phyloP scores from a whole-genome alignment of 2,329 filamentous ascomycete genomes.

The Eutypa lata region DNA sequence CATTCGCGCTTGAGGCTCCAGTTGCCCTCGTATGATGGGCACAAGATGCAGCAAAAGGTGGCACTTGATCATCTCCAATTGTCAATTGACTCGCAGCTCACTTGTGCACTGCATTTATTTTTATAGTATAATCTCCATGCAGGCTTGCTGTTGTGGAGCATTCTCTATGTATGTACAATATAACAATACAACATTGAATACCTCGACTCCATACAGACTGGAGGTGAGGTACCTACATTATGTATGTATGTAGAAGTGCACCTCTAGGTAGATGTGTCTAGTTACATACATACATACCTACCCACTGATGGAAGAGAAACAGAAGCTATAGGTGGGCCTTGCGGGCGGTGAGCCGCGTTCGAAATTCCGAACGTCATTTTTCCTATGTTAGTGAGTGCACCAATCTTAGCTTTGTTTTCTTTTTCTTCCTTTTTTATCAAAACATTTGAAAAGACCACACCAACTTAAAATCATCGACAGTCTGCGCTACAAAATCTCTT shows the following conservation, averaged over 20 bases:
- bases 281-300: background rate
- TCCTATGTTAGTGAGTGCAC: slow-evolving; percentile 6
- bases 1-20: too few relatives aligned
- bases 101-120: too few relatives aligned
- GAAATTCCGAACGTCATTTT: slow-evolving; percentile 14
- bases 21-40: too few relatives aligned
- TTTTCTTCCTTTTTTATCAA: slow-evolving; percentile 27
- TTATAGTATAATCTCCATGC: too few relatives aligned
- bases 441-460: slow-evolving; percentile 41
- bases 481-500: slow-evolving; percentile 17
- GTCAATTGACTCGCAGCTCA: too few relatives aligned
- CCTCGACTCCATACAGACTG: background rate
- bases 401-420: slow-evolving; percentile 14
- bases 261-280: background rate
- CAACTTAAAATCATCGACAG: slow-evolving; percentile 40
- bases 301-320: background rate
- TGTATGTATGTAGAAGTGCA: background rate
- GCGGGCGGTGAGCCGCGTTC: slow-evolving; percentile 4
- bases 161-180: too few relatives aligned
- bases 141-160: too few relatives aligned
- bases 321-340: background rate
- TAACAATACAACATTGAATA: too few relatives aligned
- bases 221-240: background rate
- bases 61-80: too few relatives aligned
- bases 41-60: too few relatives aligned